A percentile compares a stretch with the other conserved stretches of the same genome.
Conservation (phyloP, 495 filamentous ascomycete species). For the Podospora sp. region DNA sequence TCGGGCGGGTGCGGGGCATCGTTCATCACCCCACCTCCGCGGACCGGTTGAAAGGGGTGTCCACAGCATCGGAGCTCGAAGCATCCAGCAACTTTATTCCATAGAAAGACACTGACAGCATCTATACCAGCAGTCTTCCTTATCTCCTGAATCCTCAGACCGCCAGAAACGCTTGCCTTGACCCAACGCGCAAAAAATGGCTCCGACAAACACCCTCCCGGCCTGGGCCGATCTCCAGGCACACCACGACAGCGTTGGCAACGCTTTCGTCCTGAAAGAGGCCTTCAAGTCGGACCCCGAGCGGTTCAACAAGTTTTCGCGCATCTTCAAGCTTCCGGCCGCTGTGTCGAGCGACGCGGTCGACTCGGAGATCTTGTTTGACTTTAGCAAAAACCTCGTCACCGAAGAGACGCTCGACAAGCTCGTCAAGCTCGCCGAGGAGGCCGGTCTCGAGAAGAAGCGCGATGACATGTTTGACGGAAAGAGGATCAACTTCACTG, state of each 20-base stretch:
- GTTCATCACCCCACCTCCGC: constrained; percentile 11
- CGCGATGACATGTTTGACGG: constrained; percentile 96
- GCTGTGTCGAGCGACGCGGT: constrained; percentile 57
- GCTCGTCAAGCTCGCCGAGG: constrained; percentile 84
- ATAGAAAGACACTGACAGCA: neutral
- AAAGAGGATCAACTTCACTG: constrained; percentile 98
- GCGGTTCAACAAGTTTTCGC: constrained; percentile 89
- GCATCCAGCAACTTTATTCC: neutral
- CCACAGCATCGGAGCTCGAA: neutral
- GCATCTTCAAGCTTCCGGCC: constrained; percentile 76
- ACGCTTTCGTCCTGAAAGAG: constrained; percentile 88
- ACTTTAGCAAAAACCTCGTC: constrained; percentile 99
- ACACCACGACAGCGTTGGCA: constrained; percentile 81
- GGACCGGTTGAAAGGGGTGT: neutral
- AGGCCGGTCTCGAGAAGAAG: constrained; percentile 88
- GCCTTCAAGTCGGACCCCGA: constrained; percentile 85
- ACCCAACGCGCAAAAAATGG: constrained; percentile 38
- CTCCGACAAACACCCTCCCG: constrained; percentile 76
- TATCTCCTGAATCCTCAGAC: neutral
- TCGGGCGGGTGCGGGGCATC: constrained; percentile 10
- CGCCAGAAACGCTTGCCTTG: neutral
- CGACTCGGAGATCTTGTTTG: constrained; percentile 80
- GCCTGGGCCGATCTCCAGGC: constrained; percentile 88
- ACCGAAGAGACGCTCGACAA: constrained; percentile 88
- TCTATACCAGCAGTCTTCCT: neutral